Percentiles rank a stretch among this genome's conserved stretches.
These are phyloP conservation scores for Gossypium australe DNA, from an alignment of 345 rosid species.

Conservation along the genomic window DNA sequence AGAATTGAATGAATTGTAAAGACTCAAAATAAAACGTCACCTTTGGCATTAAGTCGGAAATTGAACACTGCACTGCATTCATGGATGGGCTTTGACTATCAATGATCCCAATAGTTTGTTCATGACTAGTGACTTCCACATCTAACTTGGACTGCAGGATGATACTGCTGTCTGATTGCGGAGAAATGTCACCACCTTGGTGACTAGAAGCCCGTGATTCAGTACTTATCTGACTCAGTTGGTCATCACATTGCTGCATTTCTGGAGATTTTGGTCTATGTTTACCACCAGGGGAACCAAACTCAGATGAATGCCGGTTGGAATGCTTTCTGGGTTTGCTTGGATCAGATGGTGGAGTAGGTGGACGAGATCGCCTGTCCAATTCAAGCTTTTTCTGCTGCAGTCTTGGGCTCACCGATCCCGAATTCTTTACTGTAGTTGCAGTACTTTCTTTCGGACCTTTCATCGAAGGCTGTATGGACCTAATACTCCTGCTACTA, in stretches of 20 bases:
- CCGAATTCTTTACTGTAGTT: conserved; percentile 44
- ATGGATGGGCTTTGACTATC: conserved; percentile 38
- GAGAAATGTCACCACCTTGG: conserved; percentile 49
- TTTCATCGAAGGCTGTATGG: conserved; percentile 39
- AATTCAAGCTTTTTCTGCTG: conserved; percentile 69
- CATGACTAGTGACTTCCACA: conserved; percentile 31
- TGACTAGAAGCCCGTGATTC: conserved; percentile 63
- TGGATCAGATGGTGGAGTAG: conserved; percentile 71
- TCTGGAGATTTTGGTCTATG: conserved; percentile 39
- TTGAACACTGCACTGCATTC: conserved; percentile 30
- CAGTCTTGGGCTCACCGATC: conserved; percentile 74
- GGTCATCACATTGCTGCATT: conserved; percentile 56
- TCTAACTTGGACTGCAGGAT: conserved; percentile 30
- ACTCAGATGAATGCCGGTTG: conserved; percentile 37
- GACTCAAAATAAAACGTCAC: conserved; percentile 23
- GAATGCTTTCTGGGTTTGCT: conserved; percentile 50
- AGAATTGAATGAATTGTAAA: neutral
- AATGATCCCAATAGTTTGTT: conserved; percentile 26
- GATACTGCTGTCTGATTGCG: conserved; percentile 45
- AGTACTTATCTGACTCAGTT: conserved; percentile 62
- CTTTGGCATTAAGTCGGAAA: conserved; percentile 41
- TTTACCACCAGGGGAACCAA: conserved; percentile 58
- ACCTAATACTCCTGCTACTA: conserved; percentile 32
- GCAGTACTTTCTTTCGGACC: conserved; percentile 46
- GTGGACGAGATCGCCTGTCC: conserved; percentile 77